Evolutionary conservation across 169 alveolate species (phyloP).

Genomic region (Prorocentrum cordatum): DNA sequence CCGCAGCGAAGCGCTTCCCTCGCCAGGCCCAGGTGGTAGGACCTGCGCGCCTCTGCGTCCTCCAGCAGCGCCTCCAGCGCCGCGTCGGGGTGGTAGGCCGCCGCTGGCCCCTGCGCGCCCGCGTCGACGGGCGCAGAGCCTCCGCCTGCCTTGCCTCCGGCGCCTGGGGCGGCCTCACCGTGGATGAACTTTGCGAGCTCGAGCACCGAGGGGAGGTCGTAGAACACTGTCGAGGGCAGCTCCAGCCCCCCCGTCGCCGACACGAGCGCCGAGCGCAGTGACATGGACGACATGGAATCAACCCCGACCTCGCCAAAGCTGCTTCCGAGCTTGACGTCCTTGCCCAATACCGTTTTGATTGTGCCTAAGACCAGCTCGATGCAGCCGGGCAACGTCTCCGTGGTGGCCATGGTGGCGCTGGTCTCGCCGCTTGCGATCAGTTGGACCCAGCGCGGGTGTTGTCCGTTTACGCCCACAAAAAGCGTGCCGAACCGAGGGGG

Average conservation of each 20-base stretch:
- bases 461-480: neutral
- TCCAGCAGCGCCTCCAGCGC: slow-evolving; percentile 17
- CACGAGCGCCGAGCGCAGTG: slow-evolving; percentile 8
- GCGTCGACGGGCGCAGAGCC: neutral
- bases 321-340: slow-evolving; percentile 15
- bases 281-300: slow-evolving; percentile 60
- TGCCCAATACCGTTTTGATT: slow-evolving; percentile 12
- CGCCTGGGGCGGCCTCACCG: no score
- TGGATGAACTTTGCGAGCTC: neutral
- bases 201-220: slow-evolving; percentile 29
- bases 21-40: slow-evolving; percentile 23
- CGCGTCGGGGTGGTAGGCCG: no score
- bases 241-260: no score
- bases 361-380: slow-evolving; percentile 26
- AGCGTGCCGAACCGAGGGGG: neutral
- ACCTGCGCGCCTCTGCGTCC: slow-evolving; percentile 22
- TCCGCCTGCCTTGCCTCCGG: no score
- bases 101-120: neutral
- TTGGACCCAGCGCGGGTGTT: neutral
- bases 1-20: neutral
- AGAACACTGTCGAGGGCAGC: slow-evolving; percentile 16
- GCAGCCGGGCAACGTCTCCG: slow-evolving; percentile 10
- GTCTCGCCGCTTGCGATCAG: neutral
- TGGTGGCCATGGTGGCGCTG: neutral
- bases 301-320: slow-evolving; percentile 42